Evolutionary conservation across 208 protist genomes (phyloP).

Genomic region (Acanthamoeba castellanii): DNA sequence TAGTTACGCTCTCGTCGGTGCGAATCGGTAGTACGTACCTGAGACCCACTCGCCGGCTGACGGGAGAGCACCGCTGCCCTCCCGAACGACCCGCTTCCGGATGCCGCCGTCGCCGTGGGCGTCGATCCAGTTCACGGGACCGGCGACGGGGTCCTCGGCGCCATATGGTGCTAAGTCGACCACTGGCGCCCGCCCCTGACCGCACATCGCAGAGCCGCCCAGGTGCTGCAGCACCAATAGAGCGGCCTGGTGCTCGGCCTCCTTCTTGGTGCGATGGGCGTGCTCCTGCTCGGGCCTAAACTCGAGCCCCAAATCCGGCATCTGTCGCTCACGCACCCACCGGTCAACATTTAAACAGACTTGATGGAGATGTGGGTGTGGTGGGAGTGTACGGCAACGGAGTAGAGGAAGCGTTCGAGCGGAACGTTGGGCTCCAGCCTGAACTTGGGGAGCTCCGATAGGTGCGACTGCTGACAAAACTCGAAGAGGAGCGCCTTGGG

Average conservation of each 20-base stretch:
- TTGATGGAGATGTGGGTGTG: background rate
- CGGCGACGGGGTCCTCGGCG: background rate
- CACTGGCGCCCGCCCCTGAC: background rate
- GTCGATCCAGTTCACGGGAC: background rate
- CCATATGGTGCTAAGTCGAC: background rate
- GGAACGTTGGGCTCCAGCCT: background rate
- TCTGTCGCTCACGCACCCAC: background rate
- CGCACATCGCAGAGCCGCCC: background rate
- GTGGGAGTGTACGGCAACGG: background rate
- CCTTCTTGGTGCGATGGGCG: background rate
- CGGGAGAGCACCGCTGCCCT: background rate
- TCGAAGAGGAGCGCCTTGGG: slow-evolving; percentile 6
- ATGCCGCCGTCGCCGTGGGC: background rate
- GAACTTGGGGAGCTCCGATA: background rate
- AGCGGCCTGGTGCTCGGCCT: slow-evolving; percentile 20
- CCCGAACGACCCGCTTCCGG: background rate
- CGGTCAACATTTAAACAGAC: too few species aligned
- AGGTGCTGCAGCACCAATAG: background rate
- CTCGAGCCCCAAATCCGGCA: background rate
- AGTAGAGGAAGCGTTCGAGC: background rate
- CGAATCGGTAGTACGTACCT: background rate
- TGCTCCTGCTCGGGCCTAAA: background rate
- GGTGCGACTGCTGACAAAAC: background rate
- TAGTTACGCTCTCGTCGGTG: too few species aligned
- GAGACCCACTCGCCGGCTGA: background rate